A percentile compares a stretch with the other conserved stretches of the same genome.
These are phyloP conservation scores for Onygenales sp. DNA, from an alignment of 2,329 filamentous ascomycete genomes.

Conservation along the genomic window DNA sequence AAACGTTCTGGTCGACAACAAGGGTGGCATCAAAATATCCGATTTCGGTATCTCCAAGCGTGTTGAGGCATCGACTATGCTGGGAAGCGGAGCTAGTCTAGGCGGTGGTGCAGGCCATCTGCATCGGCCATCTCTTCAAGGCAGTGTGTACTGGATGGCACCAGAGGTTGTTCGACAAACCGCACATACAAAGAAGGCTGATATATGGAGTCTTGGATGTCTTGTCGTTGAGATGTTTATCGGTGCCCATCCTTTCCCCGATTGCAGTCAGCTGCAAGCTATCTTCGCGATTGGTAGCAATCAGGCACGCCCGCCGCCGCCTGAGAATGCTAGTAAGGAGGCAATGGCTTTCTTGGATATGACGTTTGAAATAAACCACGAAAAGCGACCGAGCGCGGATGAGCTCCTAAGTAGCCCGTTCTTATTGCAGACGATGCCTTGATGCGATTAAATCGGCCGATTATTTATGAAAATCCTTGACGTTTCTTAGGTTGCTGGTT, in stretches of 20 bases:
- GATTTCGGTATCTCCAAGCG: constrained; percentile 99
- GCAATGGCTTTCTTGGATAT: constrained; percentile 72
- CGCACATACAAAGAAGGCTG: constrained; percentile 93
- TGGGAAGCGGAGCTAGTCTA: constrained; percentile 37
- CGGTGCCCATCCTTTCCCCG: constrained; percentile 88
- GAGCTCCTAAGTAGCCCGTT: constrained; percentile 80
- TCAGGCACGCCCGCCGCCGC: constrained; percentile 78
- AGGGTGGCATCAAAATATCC: constrained; percentile 97
- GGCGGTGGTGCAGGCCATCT: constrained; percentile 31
- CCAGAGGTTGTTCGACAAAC: constrained; percentile 98
- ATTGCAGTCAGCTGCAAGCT: constrained; percentile 92
- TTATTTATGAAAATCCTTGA: not conserved
- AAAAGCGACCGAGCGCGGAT: constrained; percentile 82
- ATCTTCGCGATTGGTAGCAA: constrained; percentile 96
- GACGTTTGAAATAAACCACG: constrained; percentile 94
- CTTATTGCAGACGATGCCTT: constrained; percentile 58
- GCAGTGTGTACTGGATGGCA: constrained; percentile 99
- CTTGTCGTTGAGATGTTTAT: constrained; percentile 99
- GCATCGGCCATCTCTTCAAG: constrained; percentile 69
- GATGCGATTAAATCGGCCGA: constrained; percentile 7
- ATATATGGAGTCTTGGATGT: constrained; percentile 97
- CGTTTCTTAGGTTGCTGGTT: not conserved
- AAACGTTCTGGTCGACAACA: constrained; percentile 98
- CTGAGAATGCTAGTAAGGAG: constrained; percentile 75
- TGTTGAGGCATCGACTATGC: constrained; percentile 80